Base-by-base conservation (phyloP, 2,329 filamentous ascomycete genomes). In the Pyricularia sp. region DNA sequence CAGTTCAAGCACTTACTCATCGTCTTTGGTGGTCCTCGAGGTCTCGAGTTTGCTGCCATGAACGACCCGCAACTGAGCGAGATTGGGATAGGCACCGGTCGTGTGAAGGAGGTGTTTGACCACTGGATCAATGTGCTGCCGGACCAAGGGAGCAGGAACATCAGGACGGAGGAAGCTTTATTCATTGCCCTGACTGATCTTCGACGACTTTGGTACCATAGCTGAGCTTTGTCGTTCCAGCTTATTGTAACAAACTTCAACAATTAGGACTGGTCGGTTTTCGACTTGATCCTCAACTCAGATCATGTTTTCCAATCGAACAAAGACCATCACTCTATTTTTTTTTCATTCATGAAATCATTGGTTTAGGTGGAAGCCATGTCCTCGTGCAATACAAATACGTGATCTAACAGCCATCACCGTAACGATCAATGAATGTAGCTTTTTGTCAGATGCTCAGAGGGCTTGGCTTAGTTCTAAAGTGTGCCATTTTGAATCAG, bases 61-160 rank as follows among this genome's bases (percentile, higher is more conserved):
- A 85, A 85, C 67, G 83, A 85, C 68, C 75, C 77, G 26, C 75
- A 82, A 63, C 75, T 88, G 40, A 78, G 77, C 62, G 79, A 78
- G 60, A 86, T 86, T 73, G 88, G 85, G 0, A 83, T 93, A 16
- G 78, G 80, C 6, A 85, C 86, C 40, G 79, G 80, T 28, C 86
- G 84, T 67, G 87, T 87, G 8, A 83, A 80, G 68, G 85, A 90
- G 68, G 73, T 93, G 63, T 96, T 96, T 73, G 91, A 96, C 74
- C 82, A 87, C 69, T 96, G 90, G 90, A 81, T 96, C 22, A 90
- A 96, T 73, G 81, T 94, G 60, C 80, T 92, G 68, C 89, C 90
- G 3, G 85, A 86, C 1, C 91, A 96, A 74, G 91, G 90, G 0
- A 93, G 89, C 73, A 81, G 91, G 70, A 91, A 87, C 1, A 93